phyloP scores from a whole-genome alignment of 345 rosid genomes.

The Rhodamnia argentea region DNA sequence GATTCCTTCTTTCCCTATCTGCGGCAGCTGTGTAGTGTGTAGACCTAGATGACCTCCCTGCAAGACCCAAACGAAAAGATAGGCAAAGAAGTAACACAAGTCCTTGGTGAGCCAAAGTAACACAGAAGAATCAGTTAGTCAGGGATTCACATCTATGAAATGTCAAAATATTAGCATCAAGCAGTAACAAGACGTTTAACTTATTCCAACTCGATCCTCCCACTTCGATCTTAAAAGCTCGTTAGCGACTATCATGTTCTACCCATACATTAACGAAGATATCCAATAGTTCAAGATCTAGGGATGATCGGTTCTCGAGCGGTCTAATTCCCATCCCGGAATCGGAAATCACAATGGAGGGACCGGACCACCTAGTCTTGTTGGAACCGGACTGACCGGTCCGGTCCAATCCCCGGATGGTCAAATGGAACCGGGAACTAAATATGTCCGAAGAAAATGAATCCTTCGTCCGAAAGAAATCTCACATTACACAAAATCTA shows the following conservation, averaged over 20 bases:
- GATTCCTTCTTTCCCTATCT: conserved; percentile 33
- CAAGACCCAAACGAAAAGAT: neutral
- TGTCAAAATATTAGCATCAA: neutral
- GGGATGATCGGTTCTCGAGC: too few species aligned
- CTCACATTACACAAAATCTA: neutral
- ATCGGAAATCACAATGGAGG: too few species aligned
- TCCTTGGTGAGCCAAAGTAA: neutral
- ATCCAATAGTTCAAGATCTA: conserved; percentile 13
- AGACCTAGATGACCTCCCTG: neutral
- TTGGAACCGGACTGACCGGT: too few species aligned
- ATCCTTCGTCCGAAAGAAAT: neutral
- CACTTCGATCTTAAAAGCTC: conserved; percentile 46
- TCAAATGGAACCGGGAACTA: too few species aligned
- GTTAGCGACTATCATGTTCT: conserved; percentile 33
- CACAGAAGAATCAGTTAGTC: too few species aligned
- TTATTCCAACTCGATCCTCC: conserved; percentile 39
- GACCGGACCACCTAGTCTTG: too few species aligned
- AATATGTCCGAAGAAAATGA: neutral
- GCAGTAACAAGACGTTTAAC: conserved; percentile 4
- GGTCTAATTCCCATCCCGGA: too few species aligned
- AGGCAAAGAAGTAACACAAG: neutral
- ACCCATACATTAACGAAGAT: conserved; percentile 50
- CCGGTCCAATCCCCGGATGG: too few species aligned
- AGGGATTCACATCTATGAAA: too few species aligned
- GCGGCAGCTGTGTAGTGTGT: neutral